Conservation (phyloP, 345 rosid genomes). For the Corymbia maculata region DNA sequence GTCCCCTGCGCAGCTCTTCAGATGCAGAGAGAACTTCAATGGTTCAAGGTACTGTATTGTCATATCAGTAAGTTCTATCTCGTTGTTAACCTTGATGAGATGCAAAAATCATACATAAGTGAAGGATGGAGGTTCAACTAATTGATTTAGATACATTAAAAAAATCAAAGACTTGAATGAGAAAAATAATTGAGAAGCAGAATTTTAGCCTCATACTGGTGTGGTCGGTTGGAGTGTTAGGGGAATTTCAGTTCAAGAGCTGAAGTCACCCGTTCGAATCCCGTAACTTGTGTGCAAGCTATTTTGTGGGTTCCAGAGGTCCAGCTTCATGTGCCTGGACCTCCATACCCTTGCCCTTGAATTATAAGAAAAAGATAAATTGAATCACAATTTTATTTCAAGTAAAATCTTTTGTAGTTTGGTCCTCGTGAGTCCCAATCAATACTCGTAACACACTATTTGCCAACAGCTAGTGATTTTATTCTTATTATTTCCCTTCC, state of each 20-base stretch:
- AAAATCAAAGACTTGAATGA: too few species aligned
- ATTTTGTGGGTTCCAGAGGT: neutral
- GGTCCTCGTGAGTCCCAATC: neutral
- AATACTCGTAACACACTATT: too few species aligned
- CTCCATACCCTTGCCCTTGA: neutral
- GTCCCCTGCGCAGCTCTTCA: neutral
- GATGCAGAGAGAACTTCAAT: conserved; percentile 4
- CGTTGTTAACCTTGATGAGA: neutral
- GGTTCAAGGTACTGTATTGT: neutral
- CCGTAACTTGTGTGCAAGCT: neutral
- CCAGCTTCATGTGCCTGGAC: neutral
- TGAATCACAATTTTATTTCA: too few species aligned
- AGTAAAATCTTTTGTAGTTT: too few species aligned
- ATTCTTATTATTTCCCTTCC: neutral
- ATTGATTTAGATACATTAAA: too few species aligned
- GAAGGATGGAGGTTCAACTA: too few species aligned
- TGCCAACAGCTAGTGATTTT: neutral
- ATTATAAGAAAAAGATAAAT: too few species aligned
- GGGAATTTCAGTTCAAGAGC: too few species aligned
- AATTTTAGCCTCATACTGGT: too few species aligned
- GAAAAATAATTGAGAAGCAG: too few species aligned
- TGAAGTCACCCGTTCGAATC: neutral
- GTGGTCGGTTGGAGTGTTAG: neutral
- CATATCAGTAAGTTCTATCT: neutral
- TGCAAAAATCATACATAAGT: too few species aligned